Evolutionary conservation across 371 early-diverging fungal species (phyloP).

Genomic region (Lichtheimia corymbifera): DNA sequence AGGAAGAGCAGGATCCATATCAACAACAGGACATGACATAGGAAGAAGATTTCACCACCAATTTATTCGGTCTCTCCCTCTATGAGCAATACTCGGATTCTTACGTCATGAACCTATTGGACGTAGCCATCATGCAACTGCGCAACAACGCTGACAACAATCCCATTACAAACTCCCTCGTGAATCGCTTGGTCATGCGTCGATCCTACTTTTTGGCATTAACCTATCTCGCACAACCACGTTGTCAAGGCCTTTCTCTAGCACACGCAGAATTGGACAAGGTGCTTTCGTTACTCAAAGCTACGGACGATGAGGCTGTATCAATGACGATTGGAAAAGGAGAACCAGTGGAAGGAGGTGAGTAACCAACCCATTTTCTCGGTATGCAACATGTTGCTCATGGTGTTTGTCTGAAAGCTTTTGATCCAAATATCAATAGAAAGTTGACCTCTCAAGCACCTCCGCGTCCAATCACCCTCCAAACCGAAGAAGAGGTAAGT

Average conservation of each 20-base stretch:
- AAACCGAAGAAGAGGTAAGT: slow-evolving; percentile 45
- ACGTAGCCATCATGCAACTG: slow-evolving; percentile 29
- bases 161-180: slow-evolving; percentile 13
- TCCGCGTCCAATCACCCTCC: slow-evolving; percentile 65
- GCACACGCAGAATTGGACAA: slow-evolving; percentile 31
- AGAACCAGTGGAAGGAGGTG: slow-evolving; percentile 32
- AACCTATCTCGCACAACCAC: slow-evolving; percentile 33
- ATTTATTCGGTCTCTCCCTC: slow-evolving; percentile 62
- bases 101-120: slow-evolving; percentile 48
- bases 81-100: slow-evolving; percentile 53
- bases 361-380: background rate
- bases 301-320: slow-evolving; percentile 8
- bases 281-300: slow-evolving; percentile 8
- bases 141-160: background rate
- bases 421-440: slow-evolving; percentile 70
- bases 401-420: slow-evolving; percentile 30
- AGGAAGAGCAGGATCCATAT: too few species aligned
- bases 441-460: slow-evolving; percentile 72
- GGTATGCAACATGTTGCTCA: background rate
- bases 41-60: slow-evolving; percentile 76
- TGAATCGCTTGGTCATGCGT: slow-evolving; percentile 30
- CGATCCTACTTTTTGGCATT: slow-evolving; percentile 34
- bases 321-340: slow-evolving; percentile 20
- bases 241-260: slow-evolving; percentile 25
- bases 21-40: slow-evolving; percentile 2